Base-by-base conservation (phyloP, 2,329 filamentous ascomycete genomes). In the Cercospora berteroae region DNA sequence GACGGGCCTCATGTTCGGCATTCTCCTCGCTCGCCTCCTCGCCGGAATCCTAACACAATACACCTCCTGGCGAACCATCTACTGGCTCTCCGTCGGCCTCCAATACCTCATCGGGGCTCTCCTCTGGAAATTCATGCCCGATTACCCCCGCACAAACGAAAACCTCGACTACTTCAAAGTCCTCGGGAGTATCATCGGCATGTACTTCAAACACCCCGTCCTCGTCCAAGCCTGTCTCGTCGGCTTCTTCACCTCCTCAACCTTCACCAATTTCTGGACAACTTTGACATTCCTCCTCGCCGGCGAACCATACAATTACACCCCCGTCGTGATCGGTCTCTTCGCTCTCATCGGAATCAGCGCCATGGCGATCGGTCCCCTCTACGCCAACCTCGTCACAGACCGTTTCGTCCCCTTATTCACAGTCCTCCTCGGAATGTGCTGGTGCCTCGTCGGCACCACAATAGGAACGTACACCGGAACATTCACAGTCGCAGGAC, bases 221-320 rank as follows among this genome's bases (percentile, higher is more conserved):
- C 83, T 95, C 0, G 84, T 90, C 0, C 91, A 94, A 76, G 85
- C 88, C 0, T 89, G 89, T 57, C 76, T 92, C 1, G 85, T 93
- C 27, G 84, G 86, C 0, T 89, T 92, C 74, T 84, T 89, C 70
- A 83, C 83, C 5, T 83, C 84, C 6, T 83, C 84, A 0, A 87
- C 85, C 1, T 91, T 91, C 76, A 91, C 89, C 2, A 82, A 78
- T 31, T 90, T 88, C 81, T 91, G 89, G 89, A 91, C 89, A 0
- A 94, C 91, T 0, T 78, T 95, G 42, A 94, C 91, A 0, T 96
- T 96, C 75, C 83, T 95, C 5, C 85, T 96, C 18, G 86, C 90
- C 0, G 88, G 85, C 0, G 79, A 85, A 2, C 91, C 91, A 0
- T 96, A 92, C 75, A 78, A 84, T 63, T 94, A 90, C 76, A 80